Evolutionary conservation across 1,284 basidiomycete species (phyloP), one percentile per base, ranked within the genome.

Genomic region (Heliocybe sulcata): DNA sequence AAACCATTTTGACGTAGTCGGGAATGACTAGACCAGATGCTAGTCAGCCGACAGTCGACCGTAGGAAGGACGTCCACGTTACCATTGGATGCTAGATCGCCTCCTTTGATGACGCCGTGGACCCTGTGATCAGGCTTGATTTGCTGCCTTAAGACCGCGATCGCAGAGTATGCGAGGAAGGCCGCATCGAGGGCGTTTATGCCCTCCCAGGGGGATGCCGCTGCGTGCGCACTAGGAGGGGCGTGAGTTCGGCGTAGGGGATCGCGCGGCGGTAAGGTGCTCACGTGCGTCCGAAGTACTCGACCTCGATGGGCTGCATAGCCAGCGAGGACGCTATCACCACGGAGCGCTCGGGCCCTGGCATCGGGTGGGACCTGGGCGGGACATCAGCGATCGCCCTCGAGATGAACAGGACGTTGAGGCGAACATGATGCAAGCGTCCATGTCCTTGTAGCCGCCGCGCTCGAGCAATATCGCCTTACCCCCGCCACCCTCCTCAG

Each of bases 141-240:
- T 62, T 82, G 80, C 65, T 83, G 90, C 14, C 92, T 79, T 47
- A 94, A 74, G 1, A 82, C 82, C 9, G 88, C 85, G 48, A 94
- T 77, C 55, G 79, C 77, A 8, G 80, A 80, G 69, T 94, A 94
- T 2, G 90, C 87, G 16, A 90, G 70, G 61, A 92, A 86, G 1
- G 87, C 91, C 0, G 90, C 92, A 66, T 93, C 92, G 45, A 91
- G 79, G 3, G 92, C 91, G 64, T 94, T 94, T 56, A 80, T 78
- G 23, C 86, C 92, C 69, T 92, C 87, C 90, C 90, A 92, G 16
- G 87, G 90, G 2, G 85, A 77, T 33, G 76, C 79, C 26, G 81
- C 84, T 12, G 89, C 90, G 64, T 92, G 89, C 20, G 87, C 83
- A 47, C 87, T 87, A 49, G 58, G 56, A 20, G 35, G 54, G 53